phyloP scores from a whole-genome alignment of 129 eudicot species.

The Solidago caesia region DNA sequence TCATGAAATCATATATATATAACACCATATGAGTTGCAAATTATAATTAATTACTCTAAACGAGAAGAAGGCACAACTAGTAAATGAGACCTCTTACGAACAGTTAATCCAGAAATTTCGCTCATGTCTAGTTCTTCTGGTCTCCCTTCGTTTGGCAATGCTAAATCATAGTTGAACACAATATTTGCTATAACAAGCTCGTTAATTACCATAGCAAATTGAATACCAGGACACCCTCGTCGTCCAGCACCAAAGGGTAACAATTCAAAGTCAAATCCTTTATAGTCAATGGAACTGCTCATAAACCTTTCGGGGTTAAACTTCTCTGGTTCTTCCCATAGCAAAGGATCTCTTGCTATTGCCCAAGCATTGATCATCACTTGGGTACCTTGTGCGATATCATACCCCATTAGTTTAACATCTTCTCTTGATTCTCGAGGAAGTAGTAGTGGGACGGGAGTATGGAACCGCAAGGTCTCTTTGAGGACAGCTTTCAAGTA shows the following conservation, averaged over 20 bases:
- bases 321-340: conserved; percentile 31
- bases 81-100: conserved; percentile 43
- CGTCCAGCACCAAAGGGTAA: conserved; percentile 44
- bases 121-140: conserved; percentile 45
- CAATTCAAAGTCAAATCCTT: conserved; percentile 39
- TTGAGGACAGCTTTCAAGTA: conserved; percentile 28
- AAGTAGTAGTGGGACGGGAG: conserved; percentile 24
- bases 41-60: conserved; percentile 1
- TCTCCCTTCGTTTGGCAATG: conserved; percentile 35
- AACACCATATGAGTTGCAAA: neutral
- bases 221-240: conserved; percentile 59
- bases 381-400: conserved; percentile 28
- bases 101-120: conserved; percentile 34
- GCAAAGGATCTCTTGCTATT: conserved; percentile 21
- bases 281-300: conserved; percentile 23
- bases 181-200: conserved; percentile 50
- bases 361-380: conserved; percentile 44
- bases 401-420: conserved; percentile 20
- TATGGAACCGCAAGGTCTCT: conserved; percentile 21
- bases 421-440: conserved; percentile 17
- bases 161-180: conserved; percentile 40
- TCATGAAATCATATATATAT: neutral
- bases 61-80: conserved; percentile 10
- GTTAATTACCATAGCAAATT: conserved; percentile 34
- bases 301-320: conserved; percentile 48